Evolutionary conservation across 768 basidiomycete species (phyloP).

Genomic region (Mycena vitilis): DNA sequence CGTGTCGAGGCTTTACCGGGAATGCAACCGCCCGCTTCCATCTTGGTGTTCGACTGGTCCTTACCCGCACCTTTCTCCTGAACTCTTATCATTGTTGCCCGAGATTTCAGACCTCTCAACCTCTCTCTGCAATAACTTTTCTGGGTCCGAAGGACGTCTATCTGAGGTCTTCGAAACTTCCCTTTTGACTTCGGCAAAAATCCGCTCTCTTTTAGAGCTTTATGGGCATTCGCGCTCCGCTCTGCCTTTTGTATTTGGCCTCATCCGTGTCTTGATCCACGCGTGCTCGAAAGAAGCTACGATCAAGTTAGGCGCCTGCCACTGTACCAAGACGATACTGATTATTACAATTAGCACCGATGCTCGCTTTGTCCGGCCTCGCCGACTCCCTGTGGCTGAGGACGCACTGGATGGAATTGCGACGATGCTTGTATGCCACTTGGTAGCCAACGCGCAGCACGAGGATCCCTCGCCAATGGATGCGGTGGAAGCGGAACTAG

Average conservation of each 20-base stretch:
- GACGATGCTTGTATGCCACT: constrained; percentile 6
- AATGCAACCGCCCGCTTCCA: neutral
- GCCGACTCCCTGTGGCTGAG: neutral
- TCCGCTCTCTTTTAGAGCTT: constrained; percentile 6
- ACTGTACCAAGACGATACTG: neutral
- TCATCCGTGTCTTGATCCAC: neutral
- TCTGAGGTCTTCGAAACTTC: neutral
- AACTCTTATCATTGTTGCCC: neutral
- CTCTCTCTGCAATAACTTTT: neutral
- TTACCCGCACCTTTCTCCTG: neutral
- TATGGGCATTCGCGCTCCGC: constrained; percentile 11
- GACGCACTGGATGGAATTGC: constrained; percentile 1
- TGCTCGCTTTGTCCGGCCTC: constrained; percentile 8
- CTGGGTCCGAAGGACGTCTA: too few relatives aligned
- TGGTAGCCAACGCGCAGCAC: too few relatives aligned
- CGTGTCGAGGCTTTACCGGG: neutral
- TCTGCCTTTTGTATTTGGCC: neutral
- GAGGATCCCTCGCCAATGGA: too few relatives aligned
- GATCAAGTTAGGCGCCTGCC: constrained; percentile 7
- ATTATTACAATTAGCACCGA: neutral
- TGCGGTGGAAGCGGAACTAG: neutral
- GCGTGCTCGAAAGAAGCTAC: constrained; percentile 2
- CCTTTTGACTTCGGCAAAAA: neutral
- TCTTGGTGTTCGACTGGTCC: constrained; percentile 6
- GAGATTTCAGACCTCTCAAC: neutral